A percentile compares a stretch with the other conserved stretches of the same genome.
These are phyloP conservation scores for Debaryomyces hansenii DNA, from an alignment of 805 yeast species.

Conservation along the genomic window DNA sequence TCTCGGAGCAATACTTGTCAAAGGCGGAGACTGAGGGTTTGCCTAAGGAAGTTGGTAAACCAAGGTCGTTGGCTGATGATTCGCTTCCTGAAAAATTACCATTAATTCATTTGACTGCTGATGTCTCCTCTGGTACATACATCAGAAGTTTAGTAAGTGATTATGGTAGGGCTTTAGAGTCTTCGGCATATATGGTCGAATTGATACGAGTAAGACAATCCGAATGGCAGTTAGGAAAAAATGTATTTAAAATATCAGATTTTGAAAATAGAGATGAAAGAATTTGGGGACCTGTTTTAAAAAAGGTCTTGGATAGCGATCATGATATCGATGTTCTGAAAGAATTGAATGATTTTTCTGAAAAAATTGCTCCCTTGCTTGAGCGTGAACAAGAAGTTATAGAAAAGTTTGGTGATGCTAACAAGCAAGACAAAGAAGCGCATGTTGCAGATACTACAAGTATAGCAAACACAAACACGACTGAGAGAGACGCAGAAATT, in stretches of 20 bases:
- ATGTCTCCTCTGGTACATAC: conserved; percentile 93
- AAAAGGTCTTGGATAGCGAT: conserved; percentile 47
- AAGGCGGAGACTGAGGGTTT: conserved; percentile 40
- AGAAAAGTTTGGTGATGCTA: conserved; percentile 3
- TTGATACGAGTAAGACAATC: conserved; percentile 75
- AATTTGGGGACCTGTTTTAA: conserved; percentile 70
- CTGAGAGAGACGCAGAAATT: not conserved
- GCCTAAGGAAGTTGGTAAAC: conserved; percentile 38
- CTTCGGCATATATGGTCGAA: conserved; percentile 86
- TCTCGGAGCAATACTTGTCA: conserved; percentile 54
- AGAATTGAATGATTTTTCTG: conserved; percentile 15
- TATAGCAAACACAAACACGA: not conserved
- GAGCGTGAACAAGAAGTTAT: conserved; percentile 8
- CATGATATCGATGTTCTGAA: conserved; percentile 23
- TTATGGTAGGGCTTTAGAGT: conserved; percentile 75
- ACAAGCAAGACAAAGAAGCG: conserved; percentile 3
- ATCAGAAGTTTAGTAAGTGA: conserved; percentile 89
- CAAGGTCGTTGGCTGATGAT: conserved; percentile 37
- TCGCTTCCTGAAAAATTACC: conserved; percentile 59
- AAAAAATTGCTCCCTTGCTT: conserved; percentile 6
- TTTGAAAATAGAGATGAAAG: conserved; percentile 59
- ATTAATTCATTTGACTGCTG: conserved; percentile 66
- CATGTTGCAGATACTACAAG: conserved; percentile 2
- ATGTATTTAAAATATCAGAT: conserved; percentile 67
- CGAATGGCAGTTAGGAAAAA: conserved; percentile 74